Conservation (phyloP, 106 monocot species). For the Acorus calamus region DNA sequence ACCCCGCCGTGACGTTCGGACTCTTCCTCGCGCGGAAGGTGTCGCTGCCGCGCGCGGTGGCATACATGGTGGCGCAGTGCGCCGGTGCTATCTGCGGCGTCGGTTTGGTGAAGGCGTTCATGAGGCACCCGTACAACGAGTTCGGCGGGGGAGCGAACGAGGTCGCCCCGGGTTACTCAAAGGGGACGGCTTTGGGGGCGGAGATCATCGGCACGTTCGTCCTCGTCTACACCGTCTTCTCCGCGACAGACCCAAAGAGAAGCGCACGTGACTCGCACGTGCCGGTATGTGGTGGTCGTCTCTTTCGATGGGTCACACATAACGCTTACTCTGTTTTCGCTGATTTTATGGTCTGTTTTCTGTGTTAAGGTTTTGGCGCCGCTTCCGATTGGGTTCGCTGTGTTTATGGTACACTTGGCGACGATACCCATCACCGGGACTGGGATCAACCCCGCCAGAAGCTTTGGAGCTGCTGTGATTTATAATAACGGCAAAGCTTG, state of each 20-base stretch:
- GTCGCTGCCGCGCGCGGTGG: slow-evolving; percentile 12
- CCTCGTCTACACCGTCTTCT: slow-evolving; percentile 66
- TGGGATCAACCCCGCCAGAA: slow-evolving; percentile 36
- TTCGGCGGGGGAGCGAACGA: slow-evolving; percentile 33
- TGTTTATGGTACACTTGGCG: slow-evolving; percentile 30
- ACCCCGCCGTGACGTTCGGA: slow-evolving; percentile 33
- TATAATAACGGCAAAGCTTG: slow-evolving; percentile 20
- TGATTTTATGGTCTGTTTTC: too few relatives aligned
- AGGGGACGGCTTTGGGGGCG: background rate
- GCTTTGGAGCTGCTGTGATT: slow-evolving; percentile 27
- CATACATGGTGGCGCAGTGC: slow-evolving; percentile 38
- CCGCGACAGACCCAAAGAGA: slow-evolving; percentile 60
- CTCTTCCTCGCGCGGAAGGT: slow-evolving; percentile 19
- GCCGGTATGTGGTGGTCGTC: too few relatives aligned
- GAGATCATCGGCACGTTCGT: slow-evolving; percentile 70
- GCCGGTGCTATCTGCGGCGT: slow-evolving; percentile 35
- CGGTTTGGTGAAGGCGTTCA: slow-evolving; percentile 32
- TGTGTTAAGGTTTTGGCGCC: slow-evolving; percentile 4
- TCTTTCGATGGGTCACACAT: too few relatives aligned
- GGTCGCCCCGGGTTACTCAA: slow-evolving; percentile 1
- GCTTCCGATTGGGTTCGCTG: slow-evolving; percentile 28
- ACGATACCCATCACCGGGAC: slow-evolving; percentile 36
- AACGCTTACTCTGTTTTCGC: too few relatives aligned
- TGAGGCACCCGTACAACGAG: slow-evolving; percentile 18
- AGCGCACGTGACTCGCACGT: slow-evolving; percentile 49